A percentile compares a stretch with the other conserved stretches of the same genome.
Conservation (phyloP, 2,329 filamentous ascomycete species). For the Diaporthe sp. region DNA sequence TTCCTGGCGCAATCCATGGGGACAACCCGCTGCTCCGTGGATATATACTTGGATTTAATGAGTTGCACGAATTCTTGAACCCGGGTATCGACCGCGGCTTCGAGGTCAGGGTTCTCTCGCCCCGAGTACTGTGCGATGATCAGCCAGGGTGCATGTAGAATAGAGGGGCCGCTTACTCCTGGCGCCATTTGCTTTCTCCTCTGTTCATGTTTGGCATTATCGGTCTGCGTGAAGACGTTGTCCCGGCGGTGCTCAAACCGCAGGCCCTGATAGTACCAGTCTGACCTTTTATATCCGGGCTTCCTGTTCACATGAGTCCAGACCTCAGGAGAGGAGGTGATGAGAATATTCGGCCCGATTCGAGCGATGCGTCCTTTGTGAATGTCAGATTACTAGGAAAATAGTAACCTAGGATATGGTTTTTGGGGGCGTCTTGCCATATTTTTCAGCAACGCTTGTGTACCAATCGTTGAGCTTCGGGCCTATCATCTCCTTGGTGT, state of each 20-base stretch:
- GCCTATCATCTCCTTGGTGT: neutral
- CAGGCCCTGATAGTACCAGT: slow-evolving; percentile 59
- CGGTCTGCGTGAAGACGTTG: slow-evolving; percentile 65
- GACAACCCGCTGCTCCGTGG: slow-evolving; percentile 43
- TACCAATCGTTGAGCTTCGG: neutral
- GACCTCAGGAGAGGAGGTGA: slow-evolving; percentile 62
- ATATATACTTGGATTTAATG: slow-evolving; percentile 58
- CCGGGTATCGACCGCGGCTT: slow-evolving; percentile 61
- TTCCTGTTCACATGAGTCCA: slow-evolving; percentile 57
- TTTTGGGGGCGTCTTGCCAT: neutral
- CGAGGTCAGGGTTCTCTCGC: slow-evolving; percentile 64
- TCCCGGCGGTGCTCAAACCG: slow-evolving; percentile 63
- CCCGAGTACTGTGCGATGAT: slow-evolving; percentile 63
- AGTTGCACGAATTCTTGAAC: slow-evolving; percentile 59
- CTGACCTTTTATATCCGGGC: slow-evolving; percentile 55
- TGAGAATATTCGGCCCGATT: slow-evolving; percentile 53
- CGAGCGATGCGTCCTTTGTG: slow-evolving; percentile 25
- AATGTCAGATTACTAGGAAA: neutral
- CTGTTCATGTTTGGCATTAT: slow-evolving; percentile 60
- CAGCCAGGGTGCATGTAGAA: slow-evolving; percentile 39
- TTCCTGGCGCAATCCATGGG: slow-evolving; percentile 61
- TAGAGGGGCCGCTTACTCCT: neutral
- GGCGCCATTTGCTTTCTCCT: slow-evolving; percentile 54
- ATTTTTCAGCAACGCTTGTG: neutral
- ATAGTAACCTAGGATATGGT: neutral